Percentiles rank a stretch among this genome's conserved stretches.
Conservation (phyloP, 2,329 filamentous ascomycete species). For the Diplodia seriata region DNA sequence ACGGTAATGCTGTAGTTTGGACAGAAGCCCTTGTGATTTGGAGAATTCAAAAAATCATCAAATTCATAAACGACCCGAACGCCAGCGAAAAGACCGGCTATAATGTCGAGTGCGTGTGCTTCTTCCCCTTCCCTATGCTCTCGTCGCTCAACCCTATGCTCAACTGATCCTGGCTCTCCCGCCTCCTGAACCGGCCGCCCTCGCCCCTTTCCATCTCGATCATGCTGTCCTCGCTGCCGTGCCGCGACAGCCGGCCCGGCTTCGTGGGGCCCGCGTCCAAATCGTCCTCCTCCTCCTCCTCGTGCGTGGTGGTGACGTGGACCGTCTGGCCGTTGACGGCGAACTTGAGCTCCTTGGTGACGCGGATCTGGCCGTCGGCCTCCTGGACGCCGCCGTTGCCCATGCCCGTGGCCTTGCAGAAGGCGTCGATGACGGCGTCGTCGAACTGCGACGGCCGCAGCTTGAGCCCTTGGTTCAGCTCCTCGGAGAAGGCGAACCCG, state of each 20-base stretch:
- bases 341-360: slow-evolving; percentile 6
- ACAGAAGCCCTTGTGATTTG: too few species aligned
- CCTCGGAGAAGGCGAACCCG: slow-evolving; percentile 15
- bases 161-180: neutral
- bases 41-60: neutral
- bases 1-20: too few species aligned
- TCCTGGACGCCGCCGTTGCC: slow-evolving; percentile 2
- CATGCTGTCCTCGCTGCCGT: slow-evolving; percentile 20
- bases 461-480: slow-evolving; percentile 19
- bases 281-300: neutral
- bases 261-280: neutral
- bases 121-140: slow-evolving; percentile 8
- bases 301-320: slow-evolving; percentile 5
- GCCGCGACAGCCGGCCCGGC: neutral
- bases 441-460: neutral
- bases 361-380: slow-evolving; percentile 8
- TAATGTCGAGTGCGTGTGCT: neutral
- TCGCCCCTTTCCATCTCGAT: slow-evolving; percentile 27
- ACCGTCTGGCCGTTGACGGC: slow-evolving; percentile 26
- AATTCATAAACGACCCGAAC: neutral
- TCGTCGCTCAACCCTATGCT: slow-evolving; percentile 19
- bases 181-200: slow-evolving; percentile 4
- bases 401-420: slow-evolving; percentile 11
- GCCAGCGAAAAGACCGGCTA: neutral
- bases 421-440: slow-evolving; percentile 22